Evolutionary conservation across 306 rosid genomes (phyloP).

Genomic region (Fragaria ananassa): DNA sequence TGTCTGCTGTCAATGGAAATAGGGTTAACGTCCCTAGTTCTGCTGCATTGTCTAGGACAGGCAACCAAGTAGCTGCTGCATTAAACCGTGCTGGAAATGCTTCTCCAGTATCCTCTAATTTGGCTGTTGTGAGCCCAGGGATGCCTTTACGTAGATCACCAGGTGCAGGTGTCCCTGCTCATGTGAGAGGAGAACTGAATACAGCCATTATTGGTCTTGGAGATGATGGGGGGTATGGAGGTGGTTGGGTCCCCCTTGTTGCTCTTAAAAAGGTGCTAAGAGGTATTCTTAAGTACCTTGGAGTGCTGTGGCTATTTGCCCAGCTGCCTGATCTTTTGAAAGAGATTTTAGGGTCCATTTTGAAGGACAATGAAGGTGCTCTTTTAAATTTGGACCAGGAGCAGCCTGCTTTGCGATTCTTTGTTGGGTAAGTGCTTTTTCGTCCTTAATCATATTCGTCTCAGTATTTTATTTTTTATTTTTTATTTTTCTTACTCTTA

Average conservation of each 20-base stretch:
- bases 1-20: constrained; percentile 69
- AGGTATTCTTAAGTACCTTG: constrained; percentile 97
- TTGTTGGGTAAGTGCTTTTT: constrained; percentile 70
- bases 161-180: constrained; percentile 93
- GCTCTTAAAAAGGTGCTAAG: constrained; percentile 97
- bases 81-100: constrained; percentile 78
- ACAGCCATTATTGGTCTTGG: constrained; percentile 99
- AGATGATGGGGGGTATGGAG: constrained; percentile 99
- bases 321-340: constrained; percentile 92
- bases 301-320: constrained; percentile 96
- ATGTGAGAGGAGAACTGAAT: constrained; percentile 93
- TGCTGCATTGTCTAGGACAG: constrained; percentile 73
- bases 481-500: background rate
- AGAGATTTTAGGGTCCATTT: constrained; percentile 91
- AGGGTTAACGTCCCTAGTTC: constrained; percentile 67
- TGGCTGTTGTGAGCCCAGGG: constrained; percentile 64
- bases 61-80: constrained; percentile 60
- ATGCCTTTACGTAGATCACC: constrained; percentile 75
- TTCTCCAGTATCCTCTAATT: constrained; percentile 70
- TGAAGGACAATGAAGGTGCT: constrained; percentile 97
- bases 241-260: constrained; percentile 99
- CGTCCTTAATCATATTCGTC: background rate
- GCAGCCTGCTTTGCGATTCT: constrained; percentile 98
- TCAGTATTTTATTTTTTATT: background rate
- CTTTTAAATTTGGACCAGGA: constrained; percentile 94